These are phyloP conservation scores for Mariannaea elegans DNA, from an alignment of 2,329 filamentous ascomycete genomes.

Conservation along the genomic window DNA sequence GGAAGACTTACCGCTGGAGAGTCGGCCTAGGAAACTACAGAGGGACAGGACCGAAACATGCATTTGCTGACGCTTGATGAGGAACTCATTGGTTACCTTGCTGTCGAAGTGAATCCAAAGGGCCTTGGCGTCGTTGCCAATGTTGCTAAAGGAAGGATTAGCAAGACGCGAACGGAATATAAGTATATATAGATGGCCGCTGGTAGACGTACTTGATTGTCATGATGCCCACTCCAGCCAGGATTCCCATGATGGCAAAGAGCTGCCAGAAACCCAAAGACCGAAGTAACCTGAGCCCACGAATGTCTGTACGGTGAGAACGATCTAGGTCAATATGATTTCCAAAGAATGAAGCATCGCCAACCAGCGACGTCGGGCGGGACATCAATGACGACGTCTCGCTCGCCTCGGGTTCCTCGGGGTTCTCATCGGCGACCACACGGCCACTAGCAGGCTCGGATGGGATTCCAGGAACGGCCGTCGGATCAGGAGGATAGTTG, in stretches of 20 bases:
- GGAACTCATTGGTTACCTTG: slow-evolving; percentile 74
- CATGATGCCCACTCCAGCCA: slow-evolving; percentile 95
- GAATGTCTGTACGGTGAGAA: slow-evolving; percentile 88
- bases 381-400: slow-evolving; percentile 87
- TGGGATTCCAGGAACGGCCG: slow-evolving; percentile 37
- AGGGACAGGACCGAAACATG: slow-evolving; percentile 96
- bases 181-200: neutral
- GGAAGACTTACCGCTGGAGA: slow-evolving; percentile 71
- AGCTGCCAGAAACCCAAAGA: slow-evolving; percentile 89
- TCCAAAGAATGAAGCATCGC: slow-evolving; percentile 59
- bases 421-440: slow-evolving; percentile 35
- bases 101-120: slow-evolving; percentile 89
- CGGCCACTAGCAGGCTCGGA: slow-evolving; percentile 40
- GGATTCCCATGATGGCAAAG: slow-evolving; percentile 86
- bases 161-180: no score
- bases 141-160: slow-evolving; percentile 71
- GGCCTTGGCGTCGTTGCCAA: slow-evolving; percentile 88
- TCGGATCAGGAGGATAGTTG: slow-evolving; percentile 26
- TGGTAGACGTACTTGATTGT: slow-evolving; percentile 85
- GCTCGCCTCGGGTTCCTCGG: slow-evolving; percentile 59
- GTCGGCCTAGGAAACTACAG: slow-evolving; percentile 83
- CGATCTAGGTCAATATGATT: slow-evolving; percentile 75
- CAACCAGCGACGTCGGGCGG: slow-evolving; percentile 61
- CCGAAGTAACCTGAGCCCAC: slow-evolving; percentile 78
- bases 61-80: slow-evolving; percentile 84